Percentiles rank a stretch among this genome's conserved stretches.
Conservation (phyloP, 2,329 filamentous ascomycete genomes). For the Ascochyta pisi region DNA sequence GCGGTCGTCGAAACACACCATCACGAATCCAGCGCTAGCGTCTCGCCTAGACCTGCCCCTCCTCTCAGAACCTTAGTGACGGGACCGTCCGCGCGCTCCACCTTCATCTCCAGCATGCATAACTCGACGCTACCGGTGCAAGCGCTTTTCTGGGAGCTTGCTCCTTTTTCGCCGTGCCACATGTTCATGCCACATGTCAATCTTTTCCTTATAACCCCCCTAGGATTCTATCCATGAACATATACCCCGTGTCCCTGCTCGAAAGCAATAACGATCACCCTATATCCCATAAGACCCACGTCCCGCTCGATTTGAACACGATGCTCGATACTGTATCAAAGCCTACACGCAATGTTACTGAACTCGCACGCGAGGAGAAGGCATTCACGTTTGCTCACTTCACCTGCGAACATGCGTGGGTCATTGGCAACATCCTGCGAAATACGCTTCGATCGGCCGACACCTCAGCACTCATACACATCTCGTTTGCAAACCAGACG, state of each 20-base stretch:
- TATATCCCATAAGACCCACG: background rate
- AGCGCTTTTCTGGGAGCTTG: background rate
- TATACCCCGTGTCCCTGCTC: constrained; percentile 14
- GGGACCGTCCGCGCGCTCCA: constrained; percentile 13
- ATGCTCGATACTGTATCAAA: constrained; percentile 34
- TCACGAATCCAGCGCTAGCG: background rate
- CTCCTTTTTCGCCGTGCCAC: constrained; percentile 14
- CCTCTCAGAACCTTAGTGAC: background rate
- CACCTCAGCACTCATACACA: constrained; percentile 67
- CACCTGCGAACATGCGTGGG: constrained; percentile 69
- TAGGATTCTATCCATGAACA: constrained; percentile 6
- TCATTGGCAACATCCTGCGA: constrained; percentile 69
- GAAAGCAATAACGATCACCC: constrained; percentile 1
- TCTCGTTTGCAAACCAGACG: constrained; percentile 67
- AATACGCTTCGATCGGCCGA: constrained; percentile 64
- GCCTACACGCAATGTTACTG: constrained; percentile 47
- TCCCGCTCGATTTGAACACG: constrained; percentile 16
- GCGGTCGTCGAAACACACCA: constrained; percentile 7
- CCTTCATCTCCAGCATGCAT: constrained; percentile 17
- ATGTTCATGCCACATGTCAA: constrained; percentile 6
- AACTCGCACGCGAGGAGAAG: constrained; percentile 52
- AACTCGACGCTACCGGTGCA: constrained; percentile 8
- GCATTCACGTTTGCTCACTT: constrained; percentile 61
- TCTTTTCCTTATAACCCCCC: background rate
- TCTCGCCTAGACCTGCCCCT: constrained; percentile 2